These are phyloP conservation scores for Olyra latifolia DNA, from an alignment of 176 grass and related monocot species.

Conservation along the genomic window DNA sequence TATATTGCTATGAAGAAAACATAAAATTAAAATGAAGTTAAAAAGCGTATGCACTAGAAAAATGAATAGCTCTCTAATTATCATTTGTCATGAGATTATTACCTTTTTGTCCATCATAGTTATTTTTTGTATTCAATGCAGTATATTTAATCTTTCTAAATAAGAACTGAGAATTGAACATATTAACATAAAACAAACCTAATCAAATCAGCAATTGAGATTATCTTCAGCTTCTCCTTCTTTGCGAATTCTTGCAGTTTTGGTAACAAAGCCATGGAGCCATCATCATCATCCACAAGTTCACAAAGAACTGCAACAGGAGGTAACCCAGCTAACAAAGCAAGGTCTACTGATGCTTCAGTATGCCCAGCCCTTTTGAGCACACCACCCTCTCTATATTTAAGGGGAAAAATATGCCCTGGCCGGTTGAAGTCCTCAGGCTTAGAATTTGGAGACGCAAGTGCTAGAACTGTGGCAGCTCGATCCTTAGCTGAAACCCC, in stretches of 20 bases:
- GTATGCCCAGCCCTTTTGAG: slow-evolving; percentile 97
- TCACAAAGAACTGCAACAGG: slow-evolving; percentile 84
- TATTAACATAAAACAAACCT: slow-evolving; percentile 54
- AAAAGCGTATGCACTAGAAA: neutral
- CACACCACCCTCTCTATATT: slow-evolving; percentile 95
- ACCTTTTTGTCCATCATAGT: slow-evolving; percentile 1
- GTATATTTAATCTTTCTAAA: neutral
- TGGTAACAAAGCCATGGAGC: slow-evolving; percentile 91
- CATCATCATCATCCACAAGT: slow-evolving; percentile 85
- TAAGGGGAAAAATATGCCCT: slow-evolving; percentile 94
- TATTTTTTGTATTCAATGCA: neutral
- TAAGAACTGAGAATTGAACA: neutral
- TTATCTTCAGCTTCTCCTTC: slow-evolving; percentile 82
- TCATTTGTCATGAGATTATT: neutral
- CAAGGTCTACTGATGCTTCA: slow-evolving; percentile 93
- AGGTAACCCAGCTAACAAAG: slow-evolving; percentile 75
- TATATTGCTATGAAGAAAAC: neutral
- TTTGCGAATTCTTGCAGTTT: slow-evolving; percentile 82
- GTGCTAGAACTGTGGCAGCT: slow-evolving; percentile 67
- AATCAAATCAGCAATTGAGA: slow-evolving; percentile 88
- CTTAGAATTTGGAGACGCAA: slow-evolving; percentile 71
- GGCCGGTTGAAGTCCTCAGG: slow-evolving; percentile 85
- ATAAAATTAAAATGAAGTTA: neutral
- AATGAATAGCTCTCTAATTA: neutral
- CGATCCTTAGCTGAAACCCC: slow-evolving; percentile 89